Base-by-base conservation (phyloP, 2,329 filamentous ascomycete species). In the Aspergillus hortae region DNA sequence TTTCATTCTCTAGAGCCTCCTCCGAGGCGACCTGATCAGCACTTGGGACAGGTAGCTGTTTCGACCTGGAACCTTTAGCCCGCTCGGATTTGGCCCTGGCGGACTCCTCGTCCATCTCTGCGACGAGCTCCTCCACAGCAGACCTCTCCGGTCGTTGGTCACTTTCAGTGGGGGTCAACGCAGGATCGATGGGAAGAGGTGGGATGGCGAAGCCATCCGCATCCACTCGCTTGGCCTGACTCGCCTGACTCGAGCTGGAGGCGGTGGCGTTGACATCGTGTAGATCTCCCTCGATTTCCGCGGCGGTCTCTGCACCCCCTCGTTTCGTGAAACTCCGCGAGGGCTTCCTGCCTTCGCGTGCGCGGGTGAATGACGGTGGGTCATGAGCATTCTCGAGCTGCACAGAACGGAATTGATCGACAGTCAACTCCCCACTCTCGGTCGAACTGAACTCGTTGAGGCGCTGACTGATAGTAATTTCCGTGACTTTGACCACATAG, bases 401-500 rank as follows among this genome's bases (percentile, higher is more conserved):
- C 23, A 75, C 72, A 3, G 73, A 72, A 38, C 74, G 79, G 63
- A 96, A 96, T 62, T 96, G 87, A 56, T 92, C 87, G 17, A 99
- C 89, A 0, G 90, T 94, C 71, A 97, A 81, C 46, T 84, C 83
- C 58, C 90, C 90, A 55, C 88, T 91, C 56, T 90, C 88, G 0
- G 92, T 96, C 30, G 86, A 82, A 57, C 89, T 90, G 73, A 97
- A 99, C 67, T 99, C 94, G 59, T 92, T 86, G 9, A 99, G 77
- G 56, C 94, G 90, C 67, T 92, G 90, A 64, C 91, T 88, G 54
- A 99, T 90, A 6, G 94, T 99, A 55, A 90, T 83, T 59, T 95
- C 95, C 40, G 92, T 95, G 46, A 97, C 92, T 68, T 96, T 97
- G 68, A 96, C 92, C 35, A 96, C 89, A 68, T 96, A 97, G n/a